Evolutionary conservation across 768 basidiomycete species (phyloP), one percentile per base, ranked within the genome.

Genomic region (Psilocybe tampanensis): DNA sequence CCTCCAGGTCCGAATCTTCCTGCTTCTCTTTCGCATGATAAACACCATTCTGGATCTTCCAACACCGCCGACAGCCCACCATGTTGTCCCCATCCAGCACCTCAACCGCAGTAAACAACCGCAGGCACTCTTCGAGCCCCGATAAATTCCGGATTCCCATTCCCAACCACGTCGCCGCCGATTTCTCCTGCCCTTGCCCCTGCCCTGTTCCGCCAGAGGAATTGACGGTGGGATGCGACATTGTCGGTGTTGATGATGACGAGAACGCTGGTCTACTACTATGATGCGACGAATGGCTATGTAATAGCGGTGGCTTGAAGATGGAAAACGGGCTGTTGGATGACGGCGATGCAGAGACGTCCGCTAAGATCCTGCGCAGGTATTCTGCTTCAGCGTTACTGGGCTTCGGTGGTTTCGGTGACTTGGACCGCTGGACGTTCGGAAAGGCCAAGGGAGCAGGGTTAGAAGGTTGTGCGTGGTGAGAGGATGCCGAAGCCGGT

Each of bases 71-170:
- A 69, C 95, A 98, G 0, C 94, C 94, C 52, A 97, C 95, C 76
- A 88, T 89, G 64, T 98, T 97, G 64, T 97, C 95, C 0, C 93
- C 94, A 63, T 97, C 92, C 32, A 98, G 74, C 7, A 92, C 83
- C 65, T 98, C 95, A n/a, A 97, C 95, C 3, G 89, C 81, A 0
- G 95, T 97, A 73, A 98, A 98, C 75, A 90, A 80, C 60, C 86
- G 79, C 57, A 96, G 72, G 60, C 91, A 93, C 55, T 95, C 93
- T 64, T 92, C 90, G 23, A 89, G 75, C 0, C 86, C 83, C 6
- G 82, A 78, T 11, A 86, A 74, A 42, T 81, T 79, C 21, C 74
- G 77, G 50, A 74, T 68, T 58, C 78, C 79, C 52, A 82, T 67
- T 70, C 81, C 58, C 74, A 72, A 44, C 74, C 79, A 72, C 44